Base-by-base conservation (phyloP, 1,284 basidiomycete species). In the Thecaphora frezii region DNA sequence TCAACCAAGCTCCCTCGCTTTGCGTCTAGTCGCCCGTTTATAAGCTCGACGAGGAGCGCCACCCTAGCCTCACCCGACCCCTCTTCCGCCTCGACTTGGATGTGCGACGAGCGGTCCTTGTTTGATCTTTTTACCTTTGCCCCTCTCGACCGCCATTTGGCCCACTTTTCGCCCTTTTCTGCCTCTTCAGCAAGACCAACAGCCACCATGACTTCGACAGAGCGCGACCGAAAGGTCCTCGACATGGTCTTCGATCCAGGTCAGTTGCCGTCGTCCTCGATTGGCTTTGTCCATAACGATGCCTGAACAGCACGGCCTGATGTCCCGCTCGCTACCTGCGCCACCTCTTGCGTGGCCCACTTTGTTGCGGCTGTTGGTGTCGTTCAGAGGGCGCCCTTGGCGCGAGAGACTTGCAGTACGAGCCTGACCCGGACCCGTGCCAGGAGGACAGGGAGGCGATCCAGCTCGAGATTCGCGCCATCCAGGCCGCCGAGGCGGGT, bases 381-480 rank as follows among this genome's bases (percentile, higher is more conserved):
- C 16, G 13, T 22, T 5, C 39, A 41, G 39, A 41, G 39, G 39
- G 39, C n/a, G 21, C 39, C 3, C 39, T 41, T 16, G n/a, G 19
- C 9, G 5, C 39, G 5, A 21, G 19, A 4, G 19, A 21, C 9
- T 21, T 41, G 12, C 3, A 5, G 3, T 23, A 22, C 19, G 22
- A 10, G 7, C 19, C n/a, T 7, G 39, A 22, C 14, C 7, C 3
- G 19, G 39, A 41, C 5, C 19, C 39, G 10, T 10, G 19, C 8
- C 5, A 5, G 9, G 19, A 41, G 39, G 39, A 41, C 39, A 41
- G 22, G 22, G 39, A 41, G 39, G 39, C 39, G 22, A 41, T 41
- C n/a, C 39, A 41, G 39, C 39, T 41, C 39, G 39, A 41, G 39
- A 21, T 41, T 14, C 39, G 39, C 19, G 39, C 39, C 39, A 41